Conservation (phyloP, 2,329 filamentous ascomycete species). For the Gnomoniopsis smithogilvyi region DNA sequence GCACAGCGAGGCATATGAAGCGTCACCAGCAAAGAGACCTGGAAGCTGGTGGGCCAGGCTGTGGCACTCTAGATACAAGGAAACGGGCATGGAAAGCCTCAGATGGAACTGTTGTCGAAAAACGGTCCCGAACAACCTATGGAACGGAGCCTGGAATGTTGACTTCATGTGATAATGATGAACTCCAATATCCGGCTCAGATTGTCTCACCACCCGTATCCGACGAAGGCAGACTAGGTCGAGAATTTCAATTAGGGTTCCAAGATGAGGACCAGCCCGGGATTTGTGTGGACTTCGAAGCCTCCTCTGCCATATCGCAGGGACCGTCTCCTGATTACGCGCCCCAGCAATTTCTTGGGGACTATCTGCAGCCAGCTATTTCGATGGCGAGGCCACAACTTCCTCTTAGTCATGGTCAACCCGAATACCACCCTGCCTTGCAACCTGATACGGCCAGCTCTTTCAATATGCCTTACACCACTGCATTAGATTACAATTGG, state of each 20-base stretch:
- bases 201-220: constrained; percentile 15
- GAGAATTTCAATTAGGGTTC: constrained; percentile 19
- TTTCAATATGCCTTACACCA: constrained; percentile 64
- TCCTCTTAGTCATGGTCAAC: constrained; percentile 27
- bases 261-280: constrained; percentile 21
- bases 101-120: constrained; percentile 49
- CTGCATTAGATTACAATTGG: constrained; percentile 61
- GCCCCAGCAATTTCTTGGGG: neutral
- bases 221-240: constrained; percentile 17
- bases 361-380: neutral
- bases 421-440: constrained; percentile 51
- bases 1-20: constrained; percentile 54
- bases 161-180: constrained; percentile 6
- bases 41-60: constrained; percentile 50
- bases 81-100: constrained; percentile 54
- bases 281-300: neutral
- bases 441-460: constrained; percentile 60
- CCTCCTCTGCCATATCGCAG: neutral
- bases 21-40: constrained; percentile 51
- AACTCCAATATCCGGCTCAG: constrained; percentile 1
- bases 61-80: constrained; percentile 48
- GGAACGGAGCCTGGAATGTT: constrained; percentile 1
- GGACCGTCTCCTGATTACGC: neutral
- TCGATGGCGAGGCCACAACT: constrained; percentile 5
- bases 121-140: constrained; percentile 29